Percentiles rank a stretch among this genome's conserved stretches.
Conservation (phyloP, 768 basidiomycete species). For the Tulasnella calospora region DNA sequence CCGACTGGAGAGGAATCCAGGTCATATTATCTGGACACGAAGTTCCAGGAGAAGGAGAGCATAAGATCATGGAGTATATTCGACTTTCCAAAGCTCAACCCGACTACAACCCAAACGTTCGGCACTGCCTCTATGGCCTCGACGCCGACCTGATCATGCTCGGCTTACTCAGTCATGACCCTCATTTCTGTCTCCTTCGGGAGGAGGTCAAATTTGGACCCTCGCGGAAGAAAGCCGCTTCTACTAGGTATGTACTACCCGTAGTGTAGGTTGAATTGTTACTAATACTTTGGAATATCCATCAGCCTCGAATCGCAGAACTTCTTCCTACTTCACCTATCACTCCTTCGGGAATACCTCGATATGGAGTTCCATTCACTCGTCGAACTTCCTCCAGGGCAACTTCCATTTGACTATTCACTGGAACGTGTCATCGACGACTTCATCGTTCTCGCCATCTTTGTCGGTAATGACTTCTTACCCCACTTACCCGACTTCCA, state of each 20-base stretch:
- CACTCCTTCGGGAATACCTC: slow-evolving; percentile 92
- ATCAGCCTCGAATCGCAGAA: slow-evolving; percentile 66
- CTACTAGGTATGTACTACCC: slow-evolving; percentile 42
- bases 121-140: slow-evolving; percentile 96
- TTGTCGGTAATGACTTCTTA: slow-evolving; percentile 96
- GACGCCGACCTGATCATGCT: slow-evolving; percentile 99
- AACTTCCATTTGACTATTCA: slow-evolving; percentile 74
- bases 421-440: slow-evolving; percentile 96
- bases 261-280: neutral
- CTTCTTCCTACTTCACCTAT: slow-evolving; percentile 93
- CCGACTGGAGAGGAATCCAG: slow-evolving; percentile 87
- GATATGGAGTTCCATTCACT: slow-evolving; percentile 80
- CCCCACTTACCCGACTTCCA: slow-evolving; percentile 95
- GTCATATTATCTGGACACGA: slow-evolving; percentile 96
- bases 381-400: slow-evolving; percentile 47
- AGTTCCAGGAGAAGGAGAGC: slow-evolving; percentile 97
- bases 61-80: slow-evolving; percentile 99
- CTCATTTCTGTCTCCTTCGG: slow-evolving; percentile 93
- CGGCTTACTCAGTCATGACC: slow-evolving; percentile 93
- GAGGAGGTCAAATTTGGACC: slow-evolving; percentile 99
- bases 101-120: slow-evolving; percentile 91
- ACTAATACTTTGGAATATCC: neutral
- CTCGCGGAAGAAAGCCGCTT: slow-evolving; percentile 62
- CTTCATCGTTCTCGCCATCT: slow-evolving; percentile 93
- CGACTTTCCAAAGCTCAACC: slow-evolving; percentile 90